phyloP scores from a whole-genome alignment of 805 yeast genomes.

The Brettanomyces custersianus region DNA sequence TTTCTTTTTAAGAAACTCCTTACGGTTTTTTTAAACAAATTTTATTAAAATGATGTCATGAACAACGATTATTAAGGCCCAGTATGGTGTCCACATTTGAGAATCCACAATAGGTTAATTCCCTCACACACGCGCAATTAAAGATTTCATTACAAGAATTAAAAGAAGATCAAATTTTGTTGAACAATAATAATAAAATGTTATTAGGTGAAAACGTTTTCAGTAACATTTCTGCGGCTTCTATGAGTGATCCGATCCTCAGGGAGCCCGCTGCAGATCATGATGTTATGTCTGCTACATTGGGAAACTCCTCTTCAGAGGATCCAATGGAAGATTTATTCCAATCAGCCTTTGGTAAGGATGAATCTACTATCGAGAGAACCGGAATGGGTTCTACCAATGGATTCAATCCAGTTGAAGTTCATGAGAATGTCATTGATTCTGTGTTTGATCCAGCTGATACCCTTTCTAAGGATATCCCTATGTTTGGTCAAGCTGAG shows the following conservation, averaged over 20 bases:
- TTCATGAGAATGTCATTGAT: conserved; percentile 44
- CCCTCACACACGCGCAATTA: conserved; percentile 4
- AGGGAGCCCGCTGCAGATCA: neutral
- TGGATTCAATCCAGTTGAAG: conserved; percentile 39
- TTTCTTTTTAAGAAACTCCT: conserved; percentile 2
- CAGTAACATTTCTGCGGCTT: conserved; percentile 14
- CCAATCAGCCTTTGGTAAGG: conserved; percentile 1
- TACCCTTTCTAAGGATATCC: conserved; percentile 25
- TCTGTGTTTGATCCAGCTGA: conserved; percentile 33
- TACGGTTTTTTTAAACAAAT: conserved; percentile 1
- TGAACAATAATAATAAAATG: conserved; percentile 14
- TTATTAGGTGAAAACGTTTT: conserved; percentile 27
- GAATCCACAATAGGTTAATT: no score
- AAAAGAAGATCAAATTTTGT: neutral
- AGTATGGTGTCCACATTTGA: conserved; percentile 21
- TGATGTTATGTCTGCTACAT: conserved; percentile 4
- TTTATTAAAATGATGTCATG: conserved; percentile 2
- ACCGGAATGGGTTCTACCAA: conserved; percentile 5
- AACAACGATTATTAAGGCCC: conserved; percentile 12
- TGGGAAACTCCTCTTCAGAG: conserved; percentile 1
- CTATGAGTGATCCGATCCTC: neutral
- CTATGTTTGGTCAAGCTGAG: conserved; percentile 37
- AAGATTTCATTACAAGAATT: conserved; percentile 5
- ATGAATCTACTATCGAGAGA: neutral
- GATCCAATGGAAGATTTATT: conserved; percentile 5